These are phyloP conservation scores for Nasturtium officinale DNA, from an alignment of 345 rosid species.

Conservation along the genomic window DNA sequence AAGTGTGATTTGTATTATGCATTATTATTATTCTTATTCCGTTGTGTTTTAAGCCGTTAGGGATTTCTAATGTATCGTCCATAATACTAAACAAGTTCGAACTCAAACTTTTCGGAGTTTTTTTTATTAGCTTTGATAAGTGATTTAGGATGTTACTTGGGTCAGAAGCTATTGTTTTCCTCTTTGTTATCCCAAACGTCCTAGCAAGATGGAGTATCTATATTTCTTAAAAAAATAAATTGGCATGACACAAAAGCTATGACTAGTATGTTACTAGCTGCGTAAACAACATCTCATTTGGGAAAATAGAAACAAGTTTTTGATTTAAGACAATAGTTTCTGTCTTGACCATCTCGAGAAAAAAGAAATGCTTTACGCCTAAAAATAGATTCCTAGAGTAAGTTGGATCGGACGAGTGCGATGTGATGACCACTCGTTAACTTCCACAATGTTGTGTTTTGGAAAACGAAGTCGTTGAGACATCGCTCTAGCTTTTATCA, in stretches of 20 bases:
- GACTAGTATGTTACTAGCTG: not conserved
- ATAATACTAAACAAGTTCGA: slow-evolving; percentile 11
- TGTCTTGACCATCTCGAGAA: not conserved
- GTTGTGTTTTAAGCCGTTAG: slow-evolving; percentile 21
- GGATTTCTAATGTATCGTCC: slow-evolving; percentile 15
- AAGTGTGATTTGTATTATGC: slow-evolving; percentile 50
- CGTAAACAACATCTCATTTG: not conserved
- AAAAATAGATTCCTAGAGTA: slow-evolving; percentile 23
- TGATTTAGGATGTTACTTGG: not conserved
- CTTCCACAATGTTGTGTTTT: slow-evolving; percentile 9
- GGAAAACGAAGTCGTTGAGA: slow-evolving; percentile 17
- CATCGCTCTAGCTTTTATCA: no score
- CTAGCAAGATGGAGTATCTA: not conserved
- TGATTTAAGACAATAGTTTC: not conserved
- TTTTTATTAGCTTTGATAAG: not conserved
- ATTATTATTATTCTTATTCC: not conserved
- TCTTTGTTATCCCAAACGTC: not conserved
- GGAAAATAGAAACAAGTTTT: not conserved
- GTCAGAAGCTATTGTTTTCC: not conserved
- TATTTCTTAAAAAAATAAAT: not conserved
- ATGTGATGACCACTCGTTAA: slow-evolving; percentile 24
- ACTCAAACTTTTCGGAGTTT: not conserved
- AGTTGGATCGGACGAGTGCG: not conserved
- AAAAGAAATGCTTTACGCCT: slow-evolving; percentile 2
- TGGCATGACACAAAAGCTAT: not conserved